These are phyloP conservation scores for Aspergillus sp. DNA, from an alignment of 2,329 filamentous ascomycete species.

Conservation along the genomic window DNA sequence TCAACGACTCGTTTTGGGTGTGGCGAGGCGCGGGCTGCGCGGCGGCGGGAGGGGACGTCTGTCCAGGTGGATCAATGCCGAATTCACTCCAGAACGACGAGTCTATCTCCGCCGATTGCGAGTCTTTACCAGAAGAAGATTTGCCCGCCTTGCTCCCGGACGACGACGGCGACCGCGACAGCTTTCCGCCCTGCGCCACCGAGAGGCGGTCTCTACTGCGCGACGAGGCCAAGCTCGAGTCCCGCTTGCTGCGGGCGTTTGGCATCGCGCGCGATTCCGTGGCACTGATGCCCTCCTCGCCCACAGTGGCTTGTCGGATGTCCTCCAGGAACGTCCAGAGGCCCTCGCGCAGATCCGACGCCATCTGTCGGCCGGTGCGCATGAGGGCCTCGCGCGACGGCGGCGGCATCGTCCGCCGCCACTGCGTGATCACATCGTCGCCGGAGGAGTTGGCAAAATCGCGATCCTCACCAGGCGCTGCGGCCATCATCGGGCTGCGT, in stretches of 20 bases:
- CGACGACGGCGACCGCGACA: conserved; percentile 31
- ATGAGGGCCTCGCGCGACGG: conserved; percentile 52
- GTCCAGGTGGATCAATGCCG: conserved; percentile 47
- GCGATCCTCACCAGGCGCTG: conserved; percentile 1
- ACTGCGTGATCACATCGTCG: conserved; percentile 37
- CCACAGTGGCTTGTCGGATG: conserved; percentile 89
- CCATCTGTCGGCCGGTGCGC: conserved; percentile 69
- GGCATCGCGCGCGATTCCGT: conserved; percentile 38
- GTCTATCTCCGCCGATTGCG: conserved; percentile 41
- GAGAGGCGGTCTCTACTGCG: conserved; percentile 32
- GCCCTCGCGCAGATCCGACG: conserved; percentile 83
- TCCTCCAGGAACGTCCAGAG: conserved; percentile 95
- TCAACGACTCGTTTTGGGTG: too few species aligned
- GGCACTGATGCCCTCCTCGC: conserved; percentile 78
- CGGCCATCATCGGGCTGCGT: conserved; percentile 22
- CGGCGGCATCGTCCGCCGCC: conserved; percentile 42
- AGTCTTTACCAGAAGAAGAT: conserved; percentile 41
- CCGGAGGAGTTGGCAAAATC: conserved; percentile 21
- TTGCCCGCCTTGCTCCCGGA: conserved; percentile 29
- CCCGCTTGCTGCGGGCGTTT: conserved; percentile 25
- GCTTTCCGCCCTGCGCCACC: conserved; percentile 20
- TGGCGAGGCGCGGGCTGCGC: too few species aligned
- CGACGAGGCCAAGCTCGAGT: conserved; percentile 28
- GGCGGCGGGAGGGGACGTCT: conserved; percentile 27
- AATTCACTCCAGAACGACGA: conserved; percentile 52